Evolutionary conservation across 345 rosid species (phyloP).

Genomic region (Eucalyptus brandiana): DNA sequence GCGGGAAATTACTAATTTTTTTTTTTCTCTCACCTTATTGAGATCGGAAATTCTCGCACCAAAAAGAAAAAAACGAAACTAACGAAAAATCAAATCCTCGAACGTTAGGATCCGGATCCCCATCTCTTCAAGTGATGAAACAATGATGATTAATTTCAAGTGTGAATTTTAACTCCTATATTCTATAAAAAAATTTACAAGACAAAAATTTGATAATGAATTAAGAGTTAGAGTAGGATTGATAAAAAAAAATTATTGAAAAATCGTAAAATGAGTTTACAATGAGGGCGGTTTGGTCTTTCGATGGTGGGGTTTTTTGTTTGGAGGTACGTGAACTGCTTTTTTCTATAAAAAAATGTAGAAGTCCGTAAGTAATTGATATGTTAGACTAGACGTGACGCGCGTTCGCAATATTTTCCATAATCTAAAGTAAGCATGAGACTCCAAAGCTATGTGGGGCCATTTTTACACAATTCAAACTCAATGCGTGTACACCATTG

Average conservation of each 20-base stretch:
- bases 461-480: accelerated
- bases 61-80: neutral
- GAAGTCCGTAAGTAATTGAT: neutral
- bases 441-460: neutral
- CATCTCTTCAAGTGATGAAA: accelerated
- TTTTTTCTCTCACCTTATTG: neutral
- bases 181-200: accelerated
- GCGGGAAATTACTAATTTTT: accelerated
- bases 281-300: neutral
- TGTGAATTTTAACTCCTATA: accelerated
- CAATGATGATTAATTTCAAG: accelerated
- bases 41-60: neutral
- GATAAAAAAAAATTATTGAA: accelerated
- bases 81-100: accelerated
- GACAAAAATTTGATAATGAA: too few relatives aligned
- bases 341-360: neutral
- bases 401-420: neutral
- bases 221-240: accelerated
- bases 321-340: neutral
- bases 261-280: neutral
- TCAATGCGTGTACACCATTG: too few relatives aligned
- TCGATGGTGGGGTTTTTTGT: accelerated
- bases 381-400: neutral
- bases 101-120: accelerated
- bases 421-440: neutral